A percentile compares a stretch with the other conserved stretches of the same genome.
Conservation (phyloP, 768 basidiomycete genomes). For the Mrakia frigida region DNA sequence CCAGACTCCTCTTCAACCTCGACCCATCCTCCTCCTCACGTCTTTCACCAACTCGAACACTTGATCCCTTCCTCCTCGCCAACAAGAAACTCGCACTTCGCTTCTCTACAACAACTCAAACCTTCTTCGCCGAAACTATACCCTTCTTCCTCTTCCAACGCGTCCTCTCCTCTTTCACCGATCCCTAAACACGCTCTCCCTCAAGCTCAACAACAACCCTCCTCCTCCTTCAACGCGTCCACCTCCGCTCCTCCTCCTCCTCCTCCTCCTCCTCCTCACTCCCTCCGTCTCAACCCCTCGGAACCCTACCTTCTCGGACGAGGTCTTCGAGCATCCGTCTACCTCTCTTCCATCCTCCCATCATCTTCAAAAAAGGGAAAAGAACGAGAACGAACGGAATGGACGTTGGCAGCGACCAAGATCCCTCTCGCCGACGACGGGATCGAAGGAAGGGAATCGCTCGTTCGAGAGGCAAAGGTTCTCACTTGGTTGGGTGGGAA, state of each 20-base stretch:
- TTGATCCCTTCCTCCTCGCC: not conserved
- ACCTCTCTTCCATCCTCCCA: slow-evolving; percentile 1
- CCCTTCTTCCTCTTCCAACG: not conserved
- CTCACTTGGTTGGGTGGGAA: slow-evolving; percentile 1
- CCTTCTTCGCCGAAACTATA: not conserved
- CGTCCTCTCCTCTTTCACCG: not conserved
- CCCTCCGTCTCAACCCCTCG: slow-evolving; percentile 5
- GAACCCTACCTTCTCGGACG: slow-evolving; percentile 10
- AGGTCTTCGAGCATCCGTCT: slow-evolving; percentile 15
- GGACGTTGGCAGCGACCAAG: slow-evolving; percentile 6
- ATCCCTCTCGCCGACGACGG: slow-evolving; percentile 10
- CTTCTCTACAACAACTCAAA: not conserved
- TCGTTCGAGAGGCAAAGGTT: slow-evolving; percentile 6
- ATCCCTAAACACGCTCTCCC: not conserved
- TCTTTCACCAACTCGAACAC: not conserved
- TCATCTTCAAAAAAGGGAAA: slow-evolving; percentile 10
- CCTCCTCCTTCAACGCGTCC: slow-evolving; percentile 6
- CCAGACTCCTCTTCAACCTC: not conserved
- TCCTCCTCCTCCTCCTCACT: not conserved
- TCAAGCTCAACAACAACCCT: not conserved
- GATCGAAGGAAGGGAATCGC: not conserved
- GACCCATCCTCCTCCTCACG: not conserved
- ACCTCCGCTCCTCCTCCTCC: not conserved
- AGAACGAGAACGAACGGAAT: slow-evolving; percentile 17
- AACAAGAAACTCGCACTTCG: slow-evolving; percentile 1